These are phyloP conservation scores for Brassica napus DNA, from an alignment of 345 rosid genomes.

Conservation along the genomic window DNA sequence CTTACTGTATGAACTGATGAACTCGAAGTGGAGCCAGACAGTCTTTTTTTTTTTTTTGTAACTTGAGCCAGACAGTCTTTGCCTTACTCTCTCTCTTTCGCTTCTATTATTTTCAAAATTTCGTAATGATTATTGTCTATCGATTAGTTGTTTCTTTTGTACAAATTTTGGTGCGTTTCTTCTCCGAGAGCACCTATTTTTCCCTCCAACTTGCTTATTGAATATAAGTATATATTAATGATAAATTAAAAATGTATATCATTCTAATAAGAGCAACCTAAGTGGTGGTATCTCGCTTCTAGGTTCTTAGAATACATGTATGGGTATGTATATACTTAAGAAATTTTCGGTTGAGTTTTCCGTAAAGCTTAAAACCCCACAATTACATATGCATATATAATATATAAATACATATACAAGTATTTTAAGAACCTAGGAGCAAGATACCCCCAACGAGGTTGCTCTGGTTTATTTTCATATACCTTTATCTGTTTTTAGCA, in stretches of 20 bases:
- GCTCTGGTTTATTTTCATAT: neutral
- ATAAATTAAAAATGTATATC: neutral
- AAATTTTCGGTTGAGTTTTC: too few species aligned
- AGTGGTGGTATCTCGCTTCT: too few species aligned
- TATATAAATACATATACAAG: too few species aligned
- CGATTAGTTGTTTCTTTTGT: conserved; percentile 2
- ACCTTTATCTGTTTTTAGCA: neutral
- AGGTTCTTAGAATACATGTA: too few species aligned
- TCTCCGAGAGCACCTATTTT: conserved; percentile 33
- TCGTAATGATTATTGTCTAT: neutral
- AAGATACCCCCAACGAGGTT: too few species aligned
- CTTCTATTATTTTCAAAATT: neutral
- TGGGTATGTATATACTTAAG: too few species aligned
- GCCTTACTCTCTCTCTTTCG: conserved; percentile 3
- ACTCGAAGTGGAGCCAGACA: conserved; percentile 36
- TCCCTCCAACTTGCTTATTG: conserved; percentile 28
- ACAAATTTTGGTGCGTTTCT: conserved; percentile 34
- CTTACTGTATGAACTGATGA: conserved; percentile 5
- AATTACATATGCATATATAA: too few species aligned
- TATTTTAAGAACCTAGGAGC: too few species aligned
- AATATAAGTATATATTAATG: neutral
- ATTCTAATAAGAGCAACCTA: too few species aligned
- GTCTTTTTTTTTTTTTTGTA: neutral
- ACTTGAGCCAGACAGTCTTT: conserved; percentile 30
- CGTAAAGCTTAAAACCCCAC: too few species aligned